Evolutionary conservation across 2,329 filamentous ascomycete genomes (phyloP).

Genomic region (Fusarium pseudonygamai): DNA sequence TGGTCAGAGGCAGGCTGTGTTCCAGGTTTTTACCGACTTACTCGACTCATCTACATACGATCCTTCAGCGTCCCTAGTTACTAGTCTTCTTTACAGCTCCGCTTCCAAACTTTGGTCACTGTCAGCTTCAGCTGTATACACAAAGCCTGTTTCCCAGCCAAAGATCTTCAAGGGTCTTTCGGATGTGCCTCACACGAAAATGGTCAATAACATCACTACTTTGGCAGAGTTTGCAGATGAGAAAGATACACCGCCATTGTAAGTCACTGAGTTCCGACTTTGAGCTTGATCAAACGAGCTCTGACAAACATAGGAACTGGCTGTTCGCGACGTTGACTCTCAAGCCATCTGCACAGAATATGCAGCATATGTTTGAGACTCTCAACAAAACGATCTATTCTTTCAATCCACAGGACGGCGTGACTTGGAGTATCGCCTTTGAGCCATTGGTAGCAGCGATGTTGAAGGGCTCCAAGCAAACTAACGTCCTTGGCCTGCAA

Average conservation of each 20-base stretch:
- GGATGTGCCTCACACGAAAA: background rate
- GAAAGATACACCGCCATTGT: background rate
- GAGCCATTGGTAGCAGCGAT: background rate
- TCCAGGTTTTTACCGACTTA: background rate
- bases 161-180: background rate
- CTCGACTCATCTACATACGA: background rate
- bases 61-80: background rate
- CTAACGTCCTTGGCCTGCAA: background rate
- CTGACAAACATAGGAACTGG: background rate
- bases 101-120: background rate
- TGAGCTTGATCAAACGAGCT: accelerated
- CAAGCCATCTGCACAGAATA: background rate
- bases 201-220: accelerated
- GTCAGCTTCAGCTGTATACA: background rate
- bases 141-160: background rate
- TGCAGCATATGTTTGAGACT: background rate
- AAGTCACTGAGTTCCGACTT: background rate
- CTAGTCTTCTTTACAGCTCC: background rate
- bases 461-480: background rate
- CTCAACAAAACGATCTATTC: background rate
- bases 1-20: accelerated
- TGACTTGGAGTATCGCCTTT: background rate
- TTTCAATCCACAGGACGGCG: background rate
- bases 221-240: background rate
- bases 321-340: background rate